A percentile compares a stretch with the other conserved stretches of the same genome.
Evolutionary conservation across 2,329 filamentous ascomycete genomes (phyloP).

Genomic region (Cryphonectria parasitica): DNA sequence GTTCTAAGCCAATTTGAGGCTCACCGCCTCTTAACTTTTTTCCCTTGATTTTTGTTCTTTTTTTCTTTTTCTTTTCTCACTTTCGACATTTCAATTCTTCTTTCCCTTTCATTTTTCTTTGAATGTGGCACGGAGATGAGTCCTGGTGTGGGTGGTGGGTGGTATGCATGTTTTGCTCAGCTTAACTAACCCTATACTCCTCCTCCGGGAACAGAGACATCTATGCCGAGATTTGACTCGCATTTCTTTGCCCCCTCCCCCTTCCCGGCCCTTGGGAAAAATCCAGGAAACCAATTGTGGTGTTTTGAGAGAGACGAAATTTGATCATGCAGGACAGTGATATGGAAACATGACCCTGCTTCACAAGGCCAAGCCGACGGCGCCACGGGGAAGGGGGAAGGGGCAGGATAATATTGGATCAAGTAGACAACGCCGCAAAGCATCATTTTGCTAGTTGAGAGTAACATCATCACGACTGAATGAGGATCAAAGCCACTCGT

Average conservation of each 20-base stretch:
- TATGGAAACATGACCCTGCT: background rate
- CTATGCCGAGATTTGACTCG: conserved; percentile 2
- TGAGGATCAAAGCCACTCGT: background rate
- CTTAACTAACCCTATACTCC: background rate
- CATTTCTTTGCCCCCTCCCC: background rate
- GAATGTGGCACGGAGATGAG: background rate
- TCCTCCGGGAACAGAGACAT: conserved; percentile 3
- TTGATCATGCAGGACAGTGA: background rate
- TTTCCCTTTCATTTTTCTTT: no score
- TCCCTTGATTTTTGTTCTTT: background rate
- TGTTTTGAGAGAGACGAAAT: background rate
- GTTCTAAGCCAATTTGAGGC: background rate
- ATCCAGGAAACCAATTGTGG: background rate
- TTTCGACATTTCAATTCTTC: no score
- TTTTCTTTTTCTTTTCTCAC: background rate
- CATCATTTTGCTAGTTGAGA: background rate
- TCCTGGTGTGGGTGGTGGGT: background rate
- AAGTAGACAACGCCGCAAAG: background rate
- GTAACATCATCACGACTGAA: background rate
- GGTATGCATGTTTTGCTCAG: conserved; percentile 6
- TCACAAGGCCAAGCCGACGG: background rate
- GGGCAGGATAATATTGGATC: background rate
- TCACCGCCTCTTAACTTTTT: background rate
- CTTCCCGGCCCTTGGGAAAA: no score
- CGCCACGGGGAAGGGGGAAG: no score